These are phyloP conservation scores for Mortierella sp. DNA, from an alignment of 371 early-diverging fungal species.

Conservation along the genomic window DNA sequence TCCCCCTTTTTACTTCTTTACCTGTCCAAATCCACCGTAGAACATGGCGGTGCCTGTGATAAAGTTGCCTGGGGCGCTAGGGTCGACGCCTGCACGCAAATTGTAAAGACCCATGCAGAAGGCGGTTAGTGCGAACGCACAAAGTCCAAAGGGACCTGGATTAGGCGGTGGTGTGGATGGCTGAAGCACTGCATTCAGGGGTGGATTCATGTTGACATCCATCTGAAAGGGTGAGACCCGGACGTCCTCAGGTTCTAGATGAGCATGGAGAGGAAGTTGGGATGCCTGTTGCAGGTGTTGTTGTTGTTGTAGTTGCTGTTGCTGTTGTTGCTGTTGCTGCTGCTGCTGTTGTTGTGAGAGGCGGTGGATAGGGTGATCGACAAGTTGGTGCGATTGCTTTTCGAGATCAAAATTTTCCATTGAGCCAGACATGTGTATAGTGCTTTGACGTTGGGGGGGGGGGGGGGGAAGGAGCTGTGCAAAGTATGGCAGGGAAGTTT, in stretches of 20 bases:
- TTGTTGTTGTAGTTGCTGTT: conserved; percentile 16
- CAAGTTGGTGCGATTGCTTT: conserved; percentile 29
- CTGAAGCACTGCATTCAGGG: conserved; percentile 35
- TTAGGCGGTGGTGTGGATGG: conserved; percentile 58
- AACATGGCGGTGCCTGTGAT: conserved; percentile 78
- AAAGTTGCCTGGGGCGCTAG: conserved; percentile 66
- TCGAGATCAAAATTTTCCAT: conserved; percentile 37
- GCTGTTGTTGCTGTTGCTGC: conserved; percentile 23
- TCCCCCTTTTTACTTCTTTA: too few species aligned
- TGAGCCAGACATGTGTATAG: conserved; percentile 49
- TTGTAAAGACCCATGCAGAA: conserved; percentile 79
- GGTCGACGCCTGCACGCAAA: conserved; percentile 69
- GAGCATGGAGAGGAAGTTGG: conserved; percentile 39
- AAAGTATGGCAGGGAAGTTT: background rate
- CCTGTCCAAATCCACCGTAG: conserved; percentile 83
- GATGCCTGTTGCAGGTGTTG: conserved; percentile 6
- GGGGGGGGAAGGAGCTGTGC: background rate
- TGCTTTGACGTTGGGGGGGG: conserved; percentile 10
- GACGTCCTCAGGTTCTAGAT: conserved; percentile 46
- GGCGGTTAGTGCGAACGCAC: conserved; percentile 80
- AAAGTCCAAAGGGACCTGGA: conserved; percentile 82
- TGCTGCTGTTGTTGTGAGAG: conserved; percentile 14
- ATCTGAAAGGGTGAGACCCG: conserved; percentile 49
- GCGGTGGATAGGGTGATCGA: conserved; percentile 35
- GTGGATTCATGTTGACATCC: conserved; percentile 46